Evolutionary conservation across 345 rosid genomes (phyloP).

Genomic region (Citrus cavaleriei): DNA sequence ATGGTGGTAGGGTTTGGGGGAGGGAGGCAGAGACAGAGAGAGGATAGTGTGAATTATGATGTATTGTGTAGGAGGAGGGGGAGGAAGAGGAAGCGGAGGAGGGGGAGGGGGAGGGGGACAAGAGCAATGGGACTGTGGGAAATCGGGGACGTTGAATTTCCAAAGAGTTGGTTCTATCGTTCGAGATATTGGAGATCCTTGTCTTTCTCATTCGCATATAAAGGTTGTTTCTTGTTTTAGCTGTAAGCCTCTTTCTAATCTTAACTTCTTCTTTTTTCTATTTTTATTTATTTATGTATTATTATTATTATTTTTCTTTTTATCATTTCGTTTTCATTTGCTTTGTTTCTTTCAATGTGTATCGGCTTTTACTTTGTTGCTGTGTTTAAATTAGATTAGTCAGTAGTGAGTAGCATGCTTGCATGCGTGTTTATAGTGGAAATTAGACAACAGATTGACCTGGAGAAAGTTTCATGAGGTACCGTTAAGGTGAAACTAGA

Average conservation of each 20-base stretch:
- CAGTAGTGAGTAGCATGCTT: neutral
- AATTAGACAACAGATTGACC: neutral
- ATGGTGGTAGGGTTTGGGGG: slow-evolving; percentile 21
- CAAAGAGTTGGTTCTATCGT: slow-evolving; percentile 71
- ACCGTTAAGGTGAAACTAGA: neutral
- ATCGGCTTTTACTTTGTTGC: neutral
- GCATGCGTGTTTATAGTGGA: neutral
- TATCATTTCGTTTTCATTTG: neutral
- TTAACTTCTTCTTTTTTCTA: too few species aligned
- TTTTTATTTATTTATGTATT: too few species aligned
- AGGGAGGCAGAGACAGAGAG: slow-evolving; percentile 11
- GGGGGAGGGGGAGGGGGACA: slow-evolving; percentile 35
- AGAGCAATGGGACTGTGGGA: slow-evolving; percentile 73
- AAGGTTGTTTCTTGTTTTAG: slow-evolving; percentile 54
- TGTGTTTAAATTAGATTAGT: neutral
- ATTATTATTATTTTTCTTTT: too few species aligned
- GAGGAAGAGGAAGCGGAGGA: neutral
- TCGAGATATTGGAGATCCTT: slow-evolving; percentile 82
- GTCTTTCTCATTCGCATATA: slow-evolving; percentile 63
- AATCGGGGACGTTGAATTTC: slow-evolving; percentile 52
- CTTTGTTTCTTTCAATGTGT: neutral
- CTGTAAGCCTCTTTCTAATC: slow-evolving; percentile 36
- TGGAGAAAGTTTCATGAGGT: neutral
- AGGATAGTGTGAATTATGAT: slow-evolving; percentile 35
- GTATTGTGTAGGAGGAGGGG: slow-evolving; percentile 52